Evolutionary conservation across 2,329 filamentous ascomycete genomes (phyloP), one percentile per base, ranked within the genome.

Genomic region (Ceratocystis alfenasii): DNA sequence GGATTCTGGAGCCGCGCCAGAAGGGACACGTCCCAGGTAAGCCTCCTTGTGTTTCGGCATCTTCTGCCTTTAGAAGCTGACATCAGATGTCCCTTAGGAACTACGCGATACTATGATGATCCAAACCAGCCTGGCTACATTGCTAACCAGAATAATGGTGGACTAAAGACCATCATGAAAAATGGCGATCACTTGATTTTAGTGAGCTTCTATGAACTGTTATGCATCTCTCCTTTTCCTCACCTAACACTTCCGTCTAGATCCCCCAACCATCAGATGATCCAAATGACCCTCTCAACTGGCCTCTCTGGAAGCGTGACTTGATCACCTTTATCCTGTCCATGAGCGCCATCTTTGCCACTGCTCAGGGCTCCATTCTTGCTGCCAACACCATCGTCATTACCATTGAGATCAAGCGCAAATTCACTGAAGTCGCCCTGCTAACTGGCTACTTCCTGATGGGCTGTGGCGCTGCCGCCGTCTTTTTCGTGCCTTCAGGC

Each of bases 391-490:
- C 91, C 1, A 78, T 96, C 67, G 89, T 87, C 3, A 79, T 96
- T 63, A 83, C 87, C 3, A 77, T 87, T 36, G 80, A 84, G 73
- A 90, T 91, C 74, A 69, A 73, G 5, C 78, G 80, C 61, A 79
- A 80, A 62, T 89, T 96, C 71, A 88, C 87, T n/a, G 78, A 86
- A 55, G 84, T 92, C 67, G 91, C 91, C 2, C 78, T 94, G 12
- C 77, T 96, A 50, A 96, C 92, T 0, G 92, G 91, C 64, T 95
- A 92, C 75, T 92, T 90, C 74, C 81, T 96, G 22, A 83, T 92
- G 33, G 93, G 90, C 22, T 88, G 90, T 2, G 91, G 90, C 10
- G 78, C 90, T 15, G 87, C 88, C 0, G 91, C 89, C 63, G 84
- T 94, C 74, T 80, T 96, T 69, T 92, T 92, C 75, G 91, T 96